Conservation (phyloP, 2,329 filamentous ascomycete species). For the Hymenoscyphus scutula region DNA sequence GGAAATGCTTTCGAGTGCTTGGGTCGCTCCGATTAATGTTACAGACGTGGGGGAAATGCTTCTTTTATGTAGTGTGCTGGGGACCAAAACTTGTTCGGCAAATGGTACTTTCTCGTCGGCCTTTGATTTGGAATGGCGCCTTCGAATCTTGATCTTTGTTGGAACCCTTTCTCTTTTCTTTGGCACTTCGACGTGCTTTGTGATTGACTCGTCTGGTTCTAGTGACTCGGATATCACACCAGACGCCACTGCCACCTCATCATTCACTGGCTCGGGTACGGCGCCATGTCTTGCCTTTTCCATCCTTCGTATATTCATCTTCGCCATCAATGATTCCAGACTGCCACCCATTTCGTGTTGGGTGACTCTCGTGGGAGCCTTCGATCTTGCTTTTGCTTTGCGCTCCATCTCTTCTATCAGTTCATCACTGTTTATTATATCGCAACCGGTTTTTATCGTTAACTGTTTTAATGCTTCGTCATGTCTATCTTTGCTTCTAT, state of each 20-base stretch:
- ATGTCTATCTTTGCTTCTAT: constrained; percentile 67
- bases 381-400: constrained; percentile 23
- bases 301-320: constrained; percentile 20
- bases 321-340: constrained; percentile 33
- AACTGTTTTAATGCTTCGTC: constrained; percentile 36
- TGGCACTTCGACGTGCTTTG: constrained; percentile 14
- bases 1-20: constrained; percentile 17
- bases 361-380: constrained; percentile 14
- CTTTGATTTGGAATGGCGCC: constrained; percentile 26
- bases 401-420: constrained; percentile 28
- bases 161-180: constrained; percentile 31
- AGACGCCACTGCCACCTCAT: constrained; percentile 19
- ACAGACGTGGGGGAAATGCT: constrained; percentile 18
- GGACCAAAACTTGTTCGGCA: not conserved
- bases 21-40: constrained; percentile 17
- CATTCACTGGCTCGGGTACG: constrained; percentile 5
- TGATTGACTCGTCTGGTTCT: constrained; percentile 14
- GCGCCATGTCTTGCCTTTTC: constrained; percentile 4
- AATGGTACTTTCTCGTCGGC: constrained; percentile 14
- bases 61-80: constrained; percentile 10
- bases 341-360: constrained; percentile 14
- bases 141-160: constrained; percentile 33
- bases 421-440: constrained; percentile 32
- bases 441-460: constrained; percentile 35
- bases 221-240: constrained; percentile 23